A percentile compares a stretch with the other conserved stretches of the same genome.
Conservation (phyloP, 2,329 filamentous ascomycete genomes). For the Beauveria caledonica region DNA sequence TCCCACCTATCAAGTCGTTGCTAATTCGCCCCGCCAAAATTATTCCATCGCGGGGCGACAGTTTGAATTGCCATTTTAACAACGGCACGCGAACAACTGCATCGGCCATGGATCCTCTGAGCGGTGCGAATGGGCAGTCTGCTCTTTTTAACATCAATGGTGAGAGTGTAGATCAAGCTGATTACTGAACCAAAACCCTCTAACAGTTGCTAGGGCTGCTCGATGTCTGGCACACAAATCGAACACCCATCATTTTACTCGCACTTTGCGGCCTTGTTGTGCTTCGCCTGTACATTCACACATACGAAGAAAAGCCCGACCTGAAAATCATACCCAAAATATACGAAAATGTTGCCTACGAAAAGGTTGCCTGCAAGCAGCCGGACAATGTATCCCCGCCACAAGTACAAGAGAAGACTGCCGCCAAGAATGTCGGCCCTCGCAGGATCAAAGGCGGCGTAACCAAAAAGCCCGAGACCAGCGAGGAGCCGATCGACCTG, state of each 20-base stretch:
- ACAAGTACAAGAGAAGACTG: constrained; percentile 19
- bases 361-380: constrained; percentile 11
- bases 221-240: constrained; percentile 39
- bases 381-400: constrained; percentile 2
- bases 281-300: constrained; percentile 35
- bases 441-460: constrained; percentile 40
- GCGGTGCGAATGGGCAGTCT: background rate
- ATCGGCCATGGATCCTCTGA: constrained; percentile 13
- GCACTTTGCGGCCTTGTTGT: constrained; percentile 29
- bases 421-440: constrained; percentile 33
- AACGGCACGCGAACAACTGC: constrained; percentile 7
- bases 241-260: constrained; percentile 35
- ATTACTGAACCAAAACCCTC: background rate
- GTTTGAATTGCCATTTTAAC: constrained; percentile 6
- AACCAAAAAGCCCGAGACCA: constrained; percentile 22
- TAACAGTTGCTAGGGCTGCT: constrained; percentile 24
- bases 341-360: constrained; percentile 22
- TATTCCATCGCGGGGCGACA: constrained; percentile 16
- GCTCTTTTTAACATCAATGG: constrained; percentile 9
- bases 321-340: constrained; percentile 30
- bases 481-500: constrained; percentile 22
- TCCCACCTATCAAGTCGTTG: constrained; percentile 11
- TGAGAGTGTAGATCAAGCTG: background rate
- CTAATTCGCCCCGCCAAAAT: constrained; percentile 17
- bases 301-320: constrained; percentile 25